Evolutionary conservation across 2,329 filamentous ascomycete species (phyloP).

Genomic region (Orbilia oligospora): DNA sequence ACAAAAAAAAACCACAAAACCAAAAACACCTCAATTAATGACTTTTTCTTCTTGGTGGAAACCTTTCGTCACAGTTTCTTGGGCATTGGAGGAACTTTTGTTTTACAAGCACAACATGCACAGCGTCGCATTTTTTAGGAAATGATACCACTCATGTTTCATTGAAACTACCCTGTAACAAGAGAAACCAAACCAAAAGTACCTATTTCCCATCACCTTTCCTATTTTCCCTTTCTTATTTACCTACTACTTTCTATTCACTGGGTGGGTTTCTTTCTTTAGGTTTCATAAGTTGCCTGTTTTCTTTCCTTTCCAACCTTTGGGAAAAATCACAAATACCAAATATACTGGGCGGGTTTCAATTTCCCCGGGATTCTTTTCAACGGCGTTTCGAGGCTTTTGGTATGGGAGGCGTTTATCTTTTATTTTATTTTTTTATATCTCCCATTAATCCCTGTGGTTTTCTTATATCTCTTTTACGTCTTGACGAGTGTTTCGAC

Average conservation of each 20-base stretch:
- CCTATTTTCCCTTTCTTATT: slow-evolving; percentile 11
- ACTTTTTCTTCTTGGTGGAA: slow-evolving; percentile 39
- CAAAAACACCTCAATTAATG: slow-evolving; percentile 36
- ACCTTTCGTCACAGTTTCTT: slow-evolving; percentile 26
- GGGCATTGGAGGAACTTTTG: slow-evolving; percentile 44
- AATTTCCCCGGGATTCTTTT: slow-evolving; percentile 43
- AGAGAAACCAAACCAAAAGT: slow-evolving; percentile 58
- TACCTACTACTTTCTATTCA: slow-evolving; percentile 36
- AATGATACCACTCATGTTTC: slow-evolving; percentile 61
- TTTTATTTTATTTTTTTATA: slow-evolving; percentile 16
- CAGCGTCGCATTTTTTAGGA: slow-evolving; percentile 54
- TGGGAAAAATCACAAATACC: slow-evolving; percentile 48
- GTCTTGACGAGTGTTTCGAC: slow-evolving; percentile 15
- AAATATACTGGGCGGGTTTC: slow-evolving; percentile 30
- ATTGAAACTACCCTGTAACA: slow-evolving; percentile 59
- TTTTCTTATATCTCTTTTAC: slow-evolving; percentile 21
- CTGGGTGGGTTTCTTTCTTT: slow-evolving; percentile 42
- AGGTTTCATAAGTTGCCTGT: slow-evolving; percentile 33
- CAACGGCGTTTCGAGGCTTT: slow-evolving; percentile 45
- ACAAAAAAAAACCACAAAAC: slow-evolving; percentile 55
- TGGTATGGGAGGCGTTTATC: slow-evolving; percentile 41
- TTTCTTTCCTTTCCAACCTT: background rate
- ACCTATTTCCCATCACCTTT: slow-evolving; percentile 43
- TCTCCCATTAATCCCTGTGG: slow-evolving; percentile 8
- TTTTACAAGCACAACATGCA: slow-evolving; percentile 46